A percentile compares a stretch with the other conserved stretches of the same genome.
Conservation (phyloP, 768 basidiomycete species). For the Phanerochaete carnosa region DNA sequence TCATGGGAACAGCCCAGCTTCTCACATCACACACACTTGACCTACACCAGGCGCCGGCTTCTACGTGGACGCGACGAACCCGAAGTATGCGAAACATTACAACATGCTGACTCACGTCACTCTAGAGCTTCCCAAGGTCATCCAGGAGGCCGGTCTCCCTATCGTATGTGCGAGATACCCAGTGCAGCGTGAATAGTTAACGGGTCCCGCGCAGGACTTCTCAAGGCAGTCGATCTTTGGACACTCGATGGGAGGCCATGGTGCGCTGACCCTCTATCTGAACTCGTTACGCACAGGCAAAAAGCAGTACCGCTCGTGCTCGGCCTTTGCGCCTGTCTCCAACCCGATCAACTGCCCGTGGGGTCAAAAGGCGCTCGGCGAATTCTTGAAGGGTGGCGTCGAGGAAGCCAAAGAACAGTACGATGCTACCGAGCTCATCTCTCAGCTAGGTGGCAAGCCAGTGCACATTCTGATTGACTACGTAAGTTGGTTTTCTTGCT, state of each 20-base stretch:
- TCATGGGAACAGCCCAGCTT: not conserved
- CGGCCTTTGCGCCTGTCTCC: constrained; percentile 82
- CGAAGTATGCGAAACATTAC: constrained; percentile 70
- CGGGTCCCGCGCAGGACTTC: constrained; percentile 58
- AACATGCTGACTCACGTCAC: constrained; percentile 89
- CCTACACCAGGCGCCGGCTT: constrained; percentile 71
- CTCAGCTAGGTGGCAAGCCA: constrained; percentile 43
- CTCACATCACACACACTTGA: not conserved
- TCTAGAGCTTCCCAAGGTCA: constrained; percentile 76
- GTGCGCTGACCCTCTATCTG: constrained; percentile 89
- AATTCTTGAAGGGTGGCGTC: constrained; percentile 76
- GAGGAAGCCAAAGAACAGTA: constrained; percentile 72
- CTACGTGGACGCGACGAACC: constrained; percentile 87
- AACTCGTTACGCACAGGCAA: constrained; percentile 42
- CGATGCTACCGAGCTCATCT: constrained; percentile 85
- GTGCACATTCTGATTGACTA: constrained; percentile 86
- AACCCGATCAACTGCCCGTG: constrained; percentile 87
- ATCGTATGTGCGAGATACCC: constrained; percentile 50
- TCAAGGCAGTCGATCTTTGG: constrained; percentile 86
- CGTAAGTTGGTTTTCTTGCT: constrained; percentile 40
- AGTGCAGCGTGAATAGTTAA: not conserved
- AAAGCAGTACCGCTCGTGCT: constrained; percentile 78
- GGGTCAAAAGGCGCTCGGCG: constrained; percentile 89
- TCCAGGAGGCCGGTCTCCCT: constrained; percentile 71
- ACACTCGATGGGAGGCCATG: constrained; percentile 98